Base-by-base conservation (phyloP, 1,284 basidiomycete genomes). In the Pseudozyma thailandica region DNA sequence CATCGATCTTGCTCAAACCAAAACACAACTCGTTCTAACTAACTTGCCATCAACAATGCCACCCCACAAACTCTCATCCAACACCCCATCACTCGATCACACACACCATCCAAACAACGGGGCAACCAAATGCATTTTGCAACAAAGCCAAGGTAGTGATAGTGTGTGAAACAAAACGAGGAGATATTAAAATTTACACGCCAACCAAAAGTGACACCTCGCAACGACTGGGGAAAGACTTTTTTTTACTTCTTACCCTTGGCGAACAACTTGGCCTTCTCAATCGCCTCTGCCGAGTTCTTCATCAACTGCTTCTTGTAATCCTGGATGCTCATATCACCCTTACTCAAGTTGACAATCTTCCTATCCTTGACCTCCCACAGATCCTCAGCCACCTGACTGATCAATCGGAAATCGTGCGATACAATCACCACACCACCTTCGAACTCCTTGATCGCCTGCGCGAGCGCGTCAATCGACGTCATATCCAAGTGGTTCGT, bases 341-440 rank as follows among this genome's bases (percentile, higher is more conserved):
- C 86, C 86, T 87, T 94, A 27, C 93, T 92, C 71, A 98, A 85
- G 86, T 98, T 97, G 84, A 89, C 88, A 83, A 98, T 94, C 84
- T 92, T 93, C 85, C 91, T 90, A 84, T 94, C 88, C 84, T 93
- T 93, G 62, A 98, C 95, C 85, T 98, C 95, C 95, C 95, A 98
- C 12, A 98, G 89, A 84, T 98, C 94, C 83, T 98, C 91, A 89
- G 79, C 50, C 45, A 75, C 74, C 68, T 79, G 77, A 41, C 63
- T 72, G 49, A 78, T 75, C 25, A 79, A 63, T n/a, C 77, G 58
- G 57, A 83, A 80, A 65, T 80, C 78, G 73, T 77, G 74, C 60
- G 72, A 82, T 8, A 82, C 80, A 45, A 82, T 79, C 23, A 82
- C 95, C 49, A 98, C 96, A 83, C 95, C 95, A 65, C 96, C 95